Evolutionary conservation across 208 protist species (phyloP).

Genomic region (Spongospora subterranea): DNA sequence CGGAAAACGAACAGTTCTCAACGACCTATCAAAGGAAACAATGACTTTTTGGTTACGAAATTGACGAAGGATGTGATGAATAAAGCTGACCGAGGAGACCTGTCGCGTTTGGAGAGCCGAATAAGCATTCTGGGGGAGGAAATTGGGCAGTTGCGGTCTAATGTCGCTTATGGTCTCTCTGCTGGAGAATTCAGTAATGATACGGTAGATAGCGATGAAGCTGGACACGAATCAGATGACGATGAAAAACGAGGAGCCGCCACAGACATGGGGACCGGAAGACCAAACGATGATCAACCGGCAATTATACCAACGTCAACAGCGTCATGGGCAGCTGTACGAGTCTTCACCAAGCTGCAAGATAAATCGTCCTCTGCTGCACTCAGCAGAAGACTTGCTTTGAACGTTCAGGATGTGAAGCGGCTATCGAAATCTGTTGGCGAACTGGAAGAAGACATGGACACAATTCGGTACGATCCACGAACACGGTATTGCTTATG

Average conservation of each 20-base stretch:
- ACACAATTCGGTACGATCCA: background rate
- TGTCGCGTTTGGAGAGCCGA: background rate
- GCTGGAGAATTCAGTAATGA: background rate
- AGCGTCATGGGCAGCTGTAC: background rate
- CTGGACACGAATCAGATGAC: background rate
- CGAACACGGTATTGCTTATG: background rate
- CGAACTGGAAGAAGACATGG: constrained; percentile 32
- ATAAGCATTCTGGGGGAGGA: background rate
- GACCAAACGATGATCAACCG: background rate
- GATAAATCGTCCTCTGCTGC: background rate
- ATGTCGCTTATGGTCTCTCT: background rate
- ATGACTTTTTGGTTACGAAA: background rate
- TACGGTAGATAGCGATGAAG: background rate
- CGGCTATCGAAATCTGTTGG: constrained; percentile 11
- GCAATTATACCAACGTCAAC: background rate
- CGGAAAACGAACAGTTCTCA: background rate
- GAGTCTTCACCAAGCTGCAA: constrained; percentile 45
- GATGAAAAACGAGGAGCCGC: background rate
- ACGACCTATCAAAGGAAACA: background rate
- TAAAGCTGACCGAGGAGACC: background rate
- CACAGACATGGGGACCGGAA: background rate
- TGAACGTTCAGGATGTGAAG: constrained; percentile 28
- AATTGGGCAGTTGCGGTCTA: background rate
- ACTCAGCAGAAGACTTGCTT: background rate
- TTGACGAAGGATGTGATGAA: background rate